A percentile compares a stretch with the other conserved stretches of the same genome.
phyloP scores from a whole-genome alignment of 1,284 basidiomycete species.

The Neolentinus lepideus region DNA sequence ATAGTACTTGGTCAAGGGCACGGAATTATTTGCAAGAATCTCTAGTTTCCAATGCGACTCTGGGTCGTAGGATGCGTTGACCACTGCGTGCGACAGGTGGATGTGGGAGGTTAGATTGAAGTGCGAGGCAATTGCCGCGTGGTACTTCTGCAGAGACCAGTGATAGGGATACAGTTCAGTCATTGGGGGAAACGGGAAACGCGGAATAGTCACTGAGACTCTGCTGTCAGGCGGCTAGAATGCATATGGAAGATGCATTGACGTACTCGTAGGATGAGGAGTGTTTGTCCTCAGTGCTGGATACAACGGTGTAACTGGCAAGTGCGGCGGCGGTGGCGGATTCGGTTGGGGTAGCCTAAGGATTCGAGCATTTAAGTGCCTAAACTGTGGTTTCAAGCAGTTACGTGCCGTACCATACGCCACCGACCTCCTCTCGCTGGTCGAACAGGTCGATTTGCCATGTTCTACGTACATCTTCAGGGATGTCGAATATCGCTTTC shows the following conservation, averaged over 20 bases:
- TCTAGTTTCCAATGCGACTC: slow-evolving; percentile 23
- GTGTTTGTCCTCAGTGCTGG: slow-evolving; percentile 48
- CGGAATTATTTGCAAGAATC: slow-evolving; percentile 12
- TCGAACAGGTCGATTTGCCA: slow-evolving; percentile 49
- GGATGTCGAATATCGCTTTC: slow-evolving; percentile 41
- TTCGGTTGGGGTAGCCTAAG: slow-evolving; percentile 19
- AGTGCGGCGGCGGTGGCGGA: slow-evolving; percentile 29
- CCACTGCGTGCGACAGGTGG: slow-evolving; percentile 34
- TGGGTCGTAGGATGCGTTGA: slow-evolving; percentile 20
- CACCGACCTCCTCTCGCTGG: slow-evolving; percentile 25
- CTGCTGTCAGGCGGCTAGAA: too few species aligned
- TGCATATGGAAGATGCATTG: not conserved
- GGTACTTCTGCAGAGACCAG: slow-evolving; percentile 38
- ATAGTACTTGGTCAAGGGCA: slow-evolving; percentile 19
- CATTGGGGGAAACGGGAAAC: slow-evolving; percentile 39
- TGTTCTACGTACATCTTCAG: slow-evolving; percentile 23
- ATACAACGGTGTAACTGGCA: slow-evolving; percentile 50
- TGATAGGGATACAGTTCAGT: slow-evolving; percentile 45
- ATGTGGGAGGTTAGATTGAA: slow-evolving; percentile 34
- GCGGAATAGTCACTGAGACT: slow-evolving; percentile 39
- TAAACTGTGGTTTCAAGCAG: too few species aligned
- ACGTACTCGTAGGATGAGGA: slow-evolving; percentile 34
- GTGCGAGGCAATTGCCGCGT: slow-evolving; percentile 30
- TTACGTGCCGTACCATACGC: slow-evolving; percentile 38
- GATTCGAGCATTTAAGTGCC: too few species aligned